Percentiles rank a stretch among this genome's conserved stretches.
Conservation (phyloP, 139 green algal genomes). For the Choricystis sp. region DNA sequence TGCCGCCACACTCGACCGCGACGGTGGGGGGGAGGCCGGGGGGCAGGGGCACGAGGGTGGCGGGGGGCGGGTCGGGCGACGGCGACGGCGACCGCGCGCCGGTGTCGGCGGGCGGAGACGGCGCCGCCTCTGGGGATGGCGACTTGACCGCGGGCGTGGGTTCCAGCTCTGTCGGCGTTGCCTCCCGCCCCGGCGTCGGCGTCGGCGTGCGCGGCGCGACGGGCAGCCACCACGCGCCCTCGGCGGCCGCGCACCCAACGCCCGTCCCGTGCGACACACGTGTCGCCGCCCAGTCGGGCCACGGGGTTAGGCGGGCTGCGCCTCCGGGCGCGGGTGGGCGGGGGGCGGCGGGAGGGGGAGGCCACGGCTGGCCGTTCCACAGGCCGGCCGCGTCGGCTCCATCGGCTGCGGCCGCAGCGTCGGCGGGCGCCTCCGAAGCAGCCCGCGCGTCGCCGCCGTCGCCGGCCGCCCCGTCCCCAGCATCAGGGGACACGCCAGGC, state of each 20-base stretch:
- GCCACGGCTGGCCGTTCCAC: constrained; percentile 62
- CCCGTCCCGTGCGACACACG: constrained; percentile 28
- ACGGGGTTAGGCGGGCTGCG: constrained; percentile 34
- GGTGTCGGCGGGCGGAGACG: not conserved
- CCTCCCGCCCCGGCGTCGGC: not conserved
- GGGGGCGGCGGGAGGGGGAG: constrained; percentile 15
- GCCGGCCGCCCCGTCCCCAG: too few relatives aligned
- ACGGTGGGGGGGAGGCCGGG: constrained; percentile 33
- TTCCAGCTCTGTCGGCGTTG: not conserved
- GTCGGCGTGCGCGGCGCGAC: not conserved
- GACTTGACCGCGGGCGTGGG: not conserved
- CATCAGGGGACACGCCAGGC: too few relatives aligned
- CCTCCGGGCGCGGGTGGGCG: constrained; percentile 28
- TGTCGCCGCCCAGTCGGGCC: constrained; percentile 1
- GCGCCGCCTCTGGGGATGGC: constrained; percentile 1
- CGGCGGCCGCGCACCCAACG: constrained; percentile 15
- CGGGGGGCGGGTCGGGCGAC: not conserved
- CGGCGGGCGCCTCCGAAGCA: constrained; percentile 4
- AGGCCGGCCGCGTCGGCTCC: constrained; percentile 12
- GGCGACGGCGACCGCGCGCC: not conserved
- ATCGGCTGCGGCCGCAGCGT: constrained; percentile 3
- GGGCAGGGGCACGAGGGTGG: constrained; percentile 41
- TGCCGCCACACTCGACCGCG: constrained; percentile 40
- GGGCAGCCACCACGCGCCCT: constrained; percentile 36
- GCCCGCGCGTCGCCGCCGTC: too few relatives aligned